These are phyloP conservation scores for Elsinoe ampelina DNA, from an alignment of 2,329 filamentous ascomycete genomes.

Conservation along the genomic window DNA sequence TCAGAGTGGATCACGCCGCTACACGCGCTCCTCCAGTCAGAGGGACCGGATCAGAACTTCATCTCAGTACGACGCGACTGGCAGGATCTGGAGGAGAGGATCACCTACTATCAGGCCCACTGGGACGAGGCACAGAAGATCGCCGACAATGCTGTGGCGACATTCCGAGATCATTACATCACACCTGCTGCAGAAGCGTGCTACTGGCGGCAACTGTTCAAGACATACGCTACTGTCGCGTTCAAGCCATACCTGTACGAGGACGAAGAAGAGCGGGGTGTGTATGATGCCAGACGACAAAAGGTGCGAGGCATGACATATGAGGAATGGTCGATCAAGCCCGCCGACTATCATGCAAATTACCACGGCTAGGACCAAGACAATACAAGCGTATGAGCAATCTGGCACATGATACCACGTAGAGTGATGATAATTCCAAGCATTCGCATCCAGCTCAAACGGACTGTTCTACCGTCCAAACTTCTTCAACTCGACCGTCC, in stretches of 20 bases:
- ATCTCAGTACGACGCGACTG: slow-evolving; percentile 21
- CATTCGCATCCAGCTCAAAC: neutral
- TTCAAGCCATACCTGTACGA: slow-evolving; percentile 20
- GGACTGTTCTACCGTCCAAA: slow-evolving; percentile 19
- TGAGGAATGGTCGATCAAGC: slow-evolving; percentile 16
- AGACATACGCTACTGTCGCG: slow-evolving; percentile 23
- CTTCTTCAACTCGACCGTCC: slow-evolving; percentile 40
- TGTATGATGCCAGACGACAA: neutral
- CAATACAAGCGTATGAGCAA: neutral
- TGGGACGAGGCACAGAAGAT: slow-evolving; percentile 21
- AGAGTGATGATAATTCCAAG: neutral
- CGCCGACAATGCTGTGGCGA: slow-evolving; percentile 20
- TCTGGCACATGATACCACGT: neutral
- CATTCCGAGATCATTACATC: slow-evolving; percentile 22
- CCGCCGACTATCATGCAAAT: neutral
- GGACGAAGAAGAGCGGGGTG: neutral
- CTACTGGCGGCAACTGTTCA: slow-evolving; percentile 24
- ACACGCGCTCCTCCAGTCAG: slow-evolving; percentile 21
- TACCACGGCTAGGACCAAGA: neutral
- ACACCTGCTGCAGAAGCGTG: slow-evolving; percentile 25
- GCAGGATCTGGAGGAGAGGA: slow-evolving; percentile 22
- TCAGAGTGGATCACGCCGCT: slow-evolving; percentile 21
- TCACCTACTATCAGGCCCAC: slow-evolving; percentile 20
- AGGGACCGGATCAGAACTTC: slow-evolving; percentile 24
- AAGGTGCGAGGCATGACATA: slow-evolving; percentile 19